Conservation (phyloP, 768 basidiomycete species). For the Auriculariales sp. region DNA sequence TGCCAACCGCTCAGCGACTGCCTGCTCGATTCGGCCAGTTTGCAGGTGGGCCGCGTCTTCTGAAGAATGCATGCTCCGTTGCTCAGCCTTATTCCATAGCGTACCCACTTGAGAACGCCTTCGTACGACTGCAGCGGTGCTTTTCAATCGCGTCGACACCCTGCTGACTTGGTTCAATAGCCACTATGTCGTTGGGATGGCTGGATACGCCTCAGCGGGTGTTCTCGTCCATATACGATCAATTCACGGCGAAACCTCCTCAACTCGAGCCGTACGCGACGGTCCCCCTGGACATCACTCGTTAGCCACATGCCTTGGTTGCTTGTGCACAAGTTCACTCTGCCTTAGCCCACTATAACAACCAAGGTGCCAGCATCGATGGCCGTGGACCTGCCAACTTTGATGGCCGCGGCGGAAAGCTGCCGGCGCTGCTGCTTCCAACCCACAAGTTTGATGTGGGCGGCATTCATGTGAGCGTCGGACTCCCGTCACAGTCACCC, state of each 20-base stretch:
- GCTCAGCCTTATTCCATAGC: too few relatives aligned
- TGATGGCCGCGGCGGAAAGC: background rate
- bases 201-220: background rate
- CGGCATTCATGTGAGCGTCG: background rate
- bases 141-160: too few relatives aligned
- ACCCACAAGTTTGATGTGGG: background rate
- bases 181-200: too few relatives aligned
- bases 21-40: too few relatives aligned
- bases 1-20: too few relatives aligned
- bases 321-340: background rate
- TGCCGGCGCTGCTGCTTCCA: background rate
- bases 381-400: background rate
- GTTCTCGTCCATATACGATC: background rate
- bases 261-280: background rate
- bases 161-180: too few relatives aligned
- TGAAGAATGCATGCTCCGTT: too few relatives aligned
- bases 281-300: background rate
- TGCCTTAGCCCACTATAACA: background rate
- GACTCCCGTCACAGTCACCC: background rate
- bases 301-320: background rate
- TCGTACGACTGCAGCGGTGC: too few relatives aligned
- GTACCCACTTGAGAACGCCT: too few relatives aligned
- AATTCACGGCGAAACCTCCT: background rate
- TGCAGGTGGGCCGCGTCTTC: too few relatives aligned
- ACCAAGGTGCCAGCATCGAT: background rate